phyloP scores from a whole-genome alignment of 805 yeast genomes.

The Candida yuanshanica region DNA sequence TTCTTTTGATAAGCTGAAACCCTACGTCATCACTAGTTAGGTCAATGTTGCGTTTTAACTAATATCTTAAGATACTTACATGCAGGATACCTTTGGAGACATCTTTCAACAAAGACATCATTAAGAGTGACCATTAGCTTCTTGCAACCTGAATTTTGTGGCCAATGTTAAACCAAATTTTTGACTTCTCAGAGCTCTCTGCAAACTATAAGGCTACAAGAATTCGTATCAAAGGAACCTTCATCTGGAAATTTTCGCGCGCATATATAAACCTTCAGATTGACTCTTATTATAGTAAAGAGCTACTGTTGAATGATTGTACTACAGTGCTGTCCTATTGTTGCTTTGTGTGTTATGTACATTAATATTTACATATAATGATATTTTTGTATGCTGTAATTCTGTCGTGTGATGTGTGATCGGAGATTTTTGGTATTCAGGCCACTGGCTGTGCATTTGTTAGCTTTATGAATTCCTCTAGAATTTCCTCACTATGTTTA shows the following conservation, averaged over 20 bases:
- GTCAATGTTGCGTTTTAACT: no score
- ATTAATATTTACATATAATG: no score
- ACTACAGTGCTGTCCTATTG: no score
- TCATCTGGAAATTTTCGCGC: not conserved
- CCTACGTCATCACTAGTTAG: no score
- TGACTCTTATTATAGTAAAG: no score
- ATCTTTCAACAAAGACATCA: not conserved
- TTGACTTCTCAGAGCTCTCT: not conserved
- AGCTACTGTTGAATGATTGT: no score
- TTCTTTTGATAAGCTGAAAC: conserved; percentile 12
- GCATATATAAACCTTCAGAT: no score
- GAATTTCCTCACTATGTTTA: conserved; percentile 45
- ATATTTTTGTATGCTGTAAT: not conserved
- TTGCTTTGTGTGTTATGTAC: no score
- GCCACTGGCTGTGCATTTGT: conserved; percentile 48
- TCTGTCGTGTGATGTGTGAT: no score
- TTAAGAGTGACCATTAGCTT: not conserved
- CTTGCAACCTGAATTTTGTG: no score
- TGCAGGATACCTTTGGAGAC: not conserved
- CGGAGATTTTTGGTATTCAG: not conserved
- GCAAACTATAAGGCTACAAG: no score
- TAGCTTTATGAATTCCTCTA: conserved; percentile 45
- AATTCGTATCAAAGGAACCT: conserved; percentile 1
- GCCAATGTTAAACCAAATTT: no score
- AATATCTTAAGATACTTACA: not conserved